Conservation (phyloP, 2,329 filamentous ascomycete species). For the Thelonectria discophora region DNA sequence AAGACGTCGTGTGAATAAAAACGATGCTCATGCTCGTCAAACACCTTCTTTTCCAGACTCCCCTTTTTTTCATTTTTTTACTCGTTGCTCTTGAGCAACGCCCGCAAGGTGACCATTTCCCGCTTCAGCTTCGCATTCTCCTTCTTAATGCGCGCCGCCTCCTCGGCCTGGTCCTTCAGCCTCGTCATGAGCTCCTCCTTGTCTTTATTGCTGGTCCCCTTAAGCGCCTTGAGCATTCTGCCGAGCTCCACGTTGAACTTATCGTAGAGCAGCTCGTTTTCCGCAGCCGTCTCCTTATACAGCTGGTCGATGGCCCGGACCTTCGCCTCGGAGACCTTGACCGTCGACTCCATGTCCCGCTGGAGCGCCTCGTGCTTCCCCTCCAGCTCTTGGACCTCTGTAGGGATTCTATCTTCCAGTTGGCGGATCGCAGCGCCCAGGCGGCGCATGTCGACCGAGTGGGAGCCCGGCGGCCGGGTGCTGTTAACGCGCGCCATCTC, state of each 20-base stretch:
- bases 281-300: conserved; percentile 85
- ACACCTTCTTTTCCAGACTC: conserved; percentile 27
- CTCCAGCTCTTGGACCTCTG: conserved; percentile 65
- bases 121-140: conserved; percentile 86
- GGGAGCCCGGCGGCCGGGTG: conserved; percentile 41
- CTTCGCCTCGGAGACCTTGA: conserved; percentile 80
- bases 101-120: conserved; percentile 77
- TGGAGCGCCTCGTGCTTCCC: conserved; percentile 71
- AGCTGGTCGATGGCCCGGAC: conserved; percentile 85
- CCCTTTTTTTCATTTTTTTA: conserved; percentile 45
- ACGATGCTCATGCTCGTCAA: conserved; percentile 10
- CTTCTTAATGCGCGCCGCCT: conserved; percentile 79
- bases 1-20: conserved; percentile 31
- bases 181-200: conserved; percentile 79
- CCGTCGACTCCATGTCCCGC: conserved; percentile 74
- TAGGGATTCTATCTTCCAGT: conserved; percentile 74
- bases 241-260: conserved; percentile 91
- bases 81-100: conserved; percentile 56
- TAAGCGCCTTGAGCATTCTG: conserved; percentile 80
- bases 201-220: conserved; percentile 76
- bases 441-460: conserved; percentile 56
- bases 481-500: conserved; percentile 73
- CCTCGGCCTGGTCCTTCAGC: conserved; percentile 78
- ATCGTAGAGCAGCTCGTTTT: conserved; percentile 93
- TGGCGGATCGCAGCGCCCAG: conserved; percentile 67